phyloP scores from a whole-genome alignment of 805 yeast genomes.

The Candida sanyiensis region DNA sequence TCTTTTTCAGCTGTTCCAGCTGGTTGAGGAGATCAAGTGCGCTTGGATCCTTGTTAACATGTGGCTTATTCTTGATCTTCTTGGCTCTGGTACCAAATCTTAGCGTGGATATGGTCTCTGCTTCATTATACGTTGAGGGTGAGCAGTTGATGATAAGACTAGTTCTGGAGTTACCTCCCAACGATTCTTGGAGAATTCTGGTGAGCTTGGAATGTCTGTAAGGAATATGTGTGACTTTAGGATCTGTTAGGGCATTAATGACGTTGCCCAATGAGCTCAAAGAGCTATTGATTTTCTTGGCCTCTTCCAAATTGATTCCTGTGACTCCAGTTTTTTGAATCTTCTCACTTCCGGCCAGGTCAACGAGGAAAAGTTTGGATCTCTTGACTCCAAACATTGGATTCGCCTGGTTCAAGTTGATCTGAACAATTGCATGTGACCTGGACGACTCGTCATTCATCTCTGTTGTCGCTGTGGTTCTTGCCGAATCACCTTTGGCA shows the following conservation, averaged over 20 bases:
- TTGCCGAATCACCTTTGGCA: slow-evolving; percentile 48
- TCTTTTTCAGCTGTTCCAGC: slow-evolving; percentile 18
- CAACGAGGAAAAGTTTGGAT: slow-evolving; percentile 69
- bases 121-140: slow-evolving; percentile 47
- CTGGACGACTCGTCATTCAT: slow-evolving; percentile 74
- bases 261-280: slow-evolving; percentile 76
- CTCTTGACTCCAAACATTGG: slow-evolving; percentile 51
- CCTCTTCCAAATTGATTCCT: slow-evolving; percentile 73
- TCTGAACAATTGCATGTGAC: slow-evolving; percentile 74
- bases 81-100: slow-evolving; percentile 74
- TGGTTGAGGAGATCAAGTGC: slow-evolving; percentile 19
- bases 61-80: slow-evolving; percentile 57
- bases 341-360: slow-evolving; percentile 84
- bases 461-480: slow-evolving; percentile 56
- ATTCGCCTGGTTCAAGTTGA: slow-evolving; percentile 59
- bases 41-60: slow-evolving; percentile 39
- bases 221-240: slow-evolving; percentile 58
- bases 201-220: slow-evolving; percentile 78
- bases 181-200: slow-evolving; percentile 67
- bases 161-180: slow-evolving; percentile 81
- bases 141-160: slow-evolving; percentile 71
- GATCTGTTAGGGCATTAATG: slow-evolving; percentile 71
- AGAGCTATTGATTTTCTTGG: slow-evolving; percentile 77
- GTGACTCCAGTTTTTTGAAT: slow-evolving; percentile 71
- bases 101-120: slow-evolving; percentile 66